A percentile compares a stretch with the other conserved stretches of the same genome.
These are phyloP conservation scores for Puccinellia tenuiflora DNA, from an alignment of 176 grass and related monocot species.

Conservation along the genomic window DNA sequence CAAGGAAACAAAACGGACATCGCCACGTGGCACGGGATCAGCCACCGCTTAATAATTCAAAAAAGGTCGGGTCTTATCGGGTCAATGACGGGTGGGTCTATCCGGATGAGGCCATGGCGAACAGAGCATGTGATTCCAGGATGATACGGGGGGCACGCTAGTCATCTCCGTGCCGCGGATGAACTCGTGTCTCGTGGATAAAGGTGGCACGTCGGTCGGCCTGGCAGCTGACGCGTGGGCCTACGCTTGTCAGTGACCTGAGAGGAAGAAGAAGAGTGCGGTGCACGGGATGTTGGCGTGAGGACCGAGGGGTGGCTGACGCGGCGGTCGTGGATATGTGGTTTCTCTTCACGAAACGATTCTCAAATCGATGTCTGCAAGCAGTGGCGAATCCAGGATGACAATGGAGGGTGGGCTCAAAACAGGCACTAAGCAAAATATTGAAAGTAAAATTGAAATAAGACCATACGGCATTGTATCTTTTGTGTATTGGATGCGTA, in stretches of 20 bases:
- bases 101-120: background rate
- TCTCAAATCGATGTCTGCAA: too few relatives aligned
- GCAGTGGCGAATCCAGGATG: too few relatives aligned
- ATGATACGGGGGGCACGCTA: background rate
- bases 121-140: background rate
- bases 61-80: background rate
- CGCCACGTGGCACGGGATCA: background rate
- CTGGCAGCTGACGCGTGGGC: background rate
- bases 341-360: too few relatives aligned
- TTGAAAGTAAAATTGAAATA: too few relatives aligned
- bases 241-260: background rate
- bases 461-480: too few relatives aligned
- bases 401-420: too few relatives aligned
- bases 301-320: background rate
- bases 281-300: background rate
- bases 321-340: background rate
- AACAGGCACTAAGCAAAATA: too few relatives aligned
- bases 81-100: constrained; percentile 5
- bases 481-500: too few relatives aligned
- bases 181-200: constrained; percentile 11
- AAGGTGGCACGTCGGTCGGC: background rate
- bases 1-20: background rate
- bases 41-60: background rate
- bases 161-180: background rate
- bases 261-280: background rate